These are phyloP conservation scores for Vanrija sp. DNA, from an alignment of 1,284 basidiomycete species.

Conservation along the genomic window DNA sequence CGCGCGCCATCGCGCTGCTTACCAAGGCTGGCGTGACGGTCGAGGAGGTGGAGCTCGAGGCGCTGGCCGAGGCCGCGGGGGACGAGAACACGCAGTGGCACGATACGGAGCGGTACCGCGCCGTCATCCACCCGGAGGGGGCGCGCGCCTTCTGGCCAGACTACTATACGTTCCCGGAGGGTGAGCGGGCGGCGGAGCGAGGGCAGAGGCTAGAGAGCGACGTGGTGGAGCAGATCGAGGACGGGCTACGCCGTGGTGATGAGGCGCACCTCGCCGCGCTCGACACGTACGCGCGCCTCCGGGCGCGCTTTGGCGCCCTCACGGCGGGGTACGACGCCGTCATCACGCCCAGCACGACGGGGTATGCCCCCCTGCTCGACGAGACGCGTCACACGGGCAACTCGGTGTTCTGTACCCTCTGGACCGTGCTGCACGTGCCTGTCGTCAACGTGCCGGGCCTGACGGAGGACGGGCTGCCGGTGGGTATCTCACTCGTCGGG, in stretches of 20 bases:
- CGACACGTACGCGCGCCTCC: slow-evolving; percentile 24
- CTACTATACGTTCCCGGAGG: slow-evolving; percentile 4
- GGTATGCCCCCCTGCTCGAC: slow-evolving; percentile 21
- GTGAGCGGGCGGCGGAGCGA: background rate
- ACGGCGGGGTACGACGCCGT: slow-evolving; percentile 25
- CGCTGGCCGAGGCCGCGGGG: slow-evolving; percentile 18
- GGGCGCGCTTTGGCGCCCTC: slow-evolving; percentile 24
- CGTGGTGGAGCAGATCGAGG: slow-evolving; percentile 21
- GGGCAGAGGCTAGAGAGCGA: slow-evolving; percentile 15
- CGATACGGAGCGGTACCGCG: slow-evolving; percentile 1
- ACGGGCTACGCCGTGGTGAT: slow-evolving; percentile 14
- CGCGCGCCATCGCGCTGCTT: slow-evolving; percentile 18
- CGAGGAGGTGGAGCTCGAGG: slow-evolving; percentile 23
- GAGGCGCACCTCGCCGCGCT: slow-evolving; percentile 21
- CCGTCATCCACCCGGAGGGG: slow-evolving; percentile 26
- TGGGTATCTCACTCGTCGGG: slow-evolving; percentile 25
- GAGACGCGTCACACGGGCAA: slow-evolving; percentile 25
- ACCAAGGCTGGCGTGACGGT: slow-evolving; percentile 21
- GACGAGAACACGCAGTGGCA: slow-evolving; percentile 11
- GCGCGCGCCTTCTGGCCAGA: slow-evolving; percentile 23
- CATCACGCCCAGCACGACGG: slow-evolving; percentile 27
- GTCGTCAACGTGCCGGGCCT: slow-evolving; percentile 31
- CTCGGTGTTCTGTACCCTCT: slow-evolving; percentile 28
- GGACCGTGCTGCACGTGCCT: slow-evolving; percentile 29
- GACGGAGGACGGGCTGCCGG: slow-evolving; percentile 21